Evolutionary conservation across 352 stramenopile genomes (phyloP).

Genomic region (Phytophthora aleatoria): DNA sequence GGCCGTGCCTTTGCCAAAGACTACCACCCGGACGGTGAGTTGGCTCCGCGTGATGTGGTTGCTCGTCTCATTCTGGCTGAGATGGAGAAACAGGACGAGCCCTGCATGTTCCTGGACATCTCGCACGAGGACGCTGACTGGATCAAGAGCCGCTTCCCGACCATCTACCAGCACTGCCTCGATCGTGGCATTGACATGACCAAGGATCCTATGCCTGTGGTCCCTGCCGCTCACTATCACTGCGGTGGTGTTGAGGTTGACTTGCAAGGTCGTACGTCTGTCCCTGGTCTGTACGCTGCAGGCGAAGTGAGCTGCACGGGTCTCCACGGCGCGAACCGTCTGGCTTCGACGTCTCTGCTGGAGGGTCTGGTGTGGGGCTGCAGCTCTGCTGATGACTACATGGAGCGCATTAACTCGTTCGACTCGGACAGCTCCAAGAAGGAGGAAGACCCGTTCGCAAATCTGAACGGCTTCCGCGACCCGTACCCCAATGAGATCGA

Average conservation of each 20-base stretch:
- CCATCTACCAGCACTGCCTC: slow-evolving; percentile 86
- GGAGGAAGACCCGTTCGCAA: slow-evolving; percentile 45
- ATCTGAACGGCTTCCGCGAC: slow-evolving; percentile 46
- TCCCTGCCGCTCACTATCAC: slow-evolving; percentile 94
- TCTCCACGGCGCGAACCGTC: slow-evolving; percentile 93
- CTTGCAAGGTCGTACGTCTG: slow-evolving; percentile 78
- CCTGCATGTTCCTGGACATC: slow-evolving; percentile 94
- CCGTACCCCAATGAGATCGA: slow-evolving; percentile 59
- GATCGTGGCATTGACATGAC: slow-evolving; percentile 92
- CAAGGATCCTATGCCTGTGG: slow-evolving; percentile 87
- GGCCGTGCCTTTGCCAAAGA: slow-evolving; percentile 89
- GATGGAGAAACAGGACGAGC: slow-evolving; percentile 80
- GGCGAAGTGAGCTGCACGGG: slow-evolving; percentile 95
- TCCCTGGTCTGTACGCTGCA: slow-evolving; percentile 89
- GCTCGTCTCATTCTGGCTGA: slow-evolving; percentile 92
- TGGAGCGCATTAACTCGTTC: slow-evolving; percentile 30
- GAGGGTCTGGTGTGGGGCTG: slow-evolving; percentile 95
- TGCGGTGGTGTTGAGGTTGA: slow-evolving; percentile 93
- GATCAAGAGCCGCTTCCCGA: slow-evolving; percentile 86
- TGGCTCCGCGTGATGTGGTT: slow-evolving; percentile 95
- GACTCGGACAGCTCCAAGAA: slow-evolving; percentile 18
- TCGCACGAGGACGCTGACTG: slow-evolving; percentile 88
- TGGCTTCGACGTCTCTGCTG: slow-evolving; percentile 93
- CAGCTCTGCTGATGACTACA: slow-evolving; percentile 83
- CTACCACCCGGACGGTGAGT: slow-evolving; percentile 92